These are phyloP conservation scores for Circinella minor DNA, from an alignment of 371 early-diverging fungal species.

Conservation along the genomic window DNA sequence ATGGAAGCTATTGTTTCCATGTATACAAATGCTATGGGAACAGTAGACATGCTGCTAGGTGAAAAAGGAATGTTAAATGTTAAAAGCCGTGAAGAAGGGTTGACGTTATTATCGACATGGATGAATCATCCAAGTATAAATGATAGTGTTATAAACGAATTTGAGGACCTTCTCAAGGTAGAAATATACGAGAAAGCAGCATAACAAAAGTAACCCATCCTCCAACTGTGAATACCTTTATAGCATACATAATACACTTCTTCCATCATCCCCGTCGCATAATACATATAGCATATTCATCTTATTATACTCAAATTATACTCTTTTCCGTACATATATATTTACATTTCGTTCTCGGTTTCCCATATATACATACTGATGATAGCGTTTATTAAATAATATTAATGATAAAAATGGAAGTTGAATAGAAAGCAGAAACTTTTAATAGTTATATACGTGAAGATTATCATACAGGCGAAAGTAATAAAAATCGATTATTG, in stretches of 20 bases:
- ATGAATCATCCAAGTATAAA: conserved; percentile 42
- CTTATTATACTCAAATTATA: too few species aligned
- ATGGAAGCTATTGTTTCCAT: conserved; percentile 30
- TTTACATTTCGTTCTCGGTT: too few species aligned
- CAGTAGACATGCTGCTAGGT: conserved; percentile 27
- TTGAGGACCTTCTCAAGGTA: conserved; percentile 37
- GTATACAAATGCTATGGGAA: conserved; percentile 34
- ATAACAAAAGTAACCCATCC: background rate
- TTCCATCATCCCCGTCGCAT: too few species aligned
- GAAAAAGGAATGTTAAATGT: conserved; percentile 28
- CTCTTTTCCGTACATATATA: too few species aligned
- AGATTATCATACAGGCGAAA: background rate
- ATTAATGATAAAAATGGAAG: background rate
- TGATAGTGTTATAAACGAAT: conserved; percentile 29
- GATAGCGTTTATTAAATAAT: background rate
- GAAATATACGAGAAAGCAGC: conserved; percentile 13
- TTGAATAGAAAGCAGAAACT: background rate
- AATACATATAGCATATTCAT: too few species aligned
- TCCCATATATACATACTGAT: too few species aligned
- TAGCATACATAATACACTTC: too few species aligned
- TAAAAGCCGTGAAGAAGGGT: conserved; percentile 37
- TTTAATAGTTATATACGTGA: background rate
- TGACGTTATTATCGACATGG: conserved; percentile 46
- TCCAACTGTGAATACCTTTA: background rate
- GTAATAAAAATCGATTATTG: background rate